Percentiles rank a stretch among this genome's conserved stretches.
Conservation (phyloP, 140 eudicot genomes). For the Senecio squalidus region DNA sequence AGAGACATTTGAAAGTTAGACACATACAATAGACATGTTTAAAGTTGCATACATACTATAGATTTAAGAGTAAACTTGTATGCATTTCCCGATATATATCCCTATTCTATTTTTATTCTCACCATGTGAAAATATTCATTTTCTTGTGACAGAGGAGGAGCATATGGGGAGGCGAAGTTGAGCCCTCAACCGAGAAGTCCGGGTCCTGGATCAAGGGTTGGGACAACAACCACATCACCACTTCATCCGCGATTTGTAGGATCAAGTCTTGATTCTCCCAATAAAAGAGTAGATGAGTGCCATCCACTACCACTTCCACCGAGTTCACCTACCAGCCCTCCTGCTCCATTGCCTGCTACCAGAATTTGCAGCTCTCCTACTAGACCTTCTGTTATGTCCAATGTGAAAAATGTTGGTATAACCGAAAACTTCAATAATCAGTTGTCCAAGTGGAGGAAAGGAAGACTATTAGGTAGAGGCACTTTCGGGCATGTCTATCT, state of each 20-base stretch:
- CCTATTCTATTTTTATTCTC: too few species aligned
- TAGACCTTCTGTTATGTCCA: constrained; percentile 24
- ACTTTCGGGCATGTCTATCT: constrained; percentile 94
- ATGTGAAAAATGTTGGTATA: constrained; percentile 7
- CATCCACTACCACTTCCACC: constrained; percentile 92
- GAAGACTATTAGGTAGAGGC: constrained; percentile 88
- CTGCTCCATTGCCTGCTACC: constrained; percentile 34
- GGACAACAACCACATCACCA: constrained; percentile 61
- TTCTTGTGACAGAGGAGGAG: constrained; percentile 45
- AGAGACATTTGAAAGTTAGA: too few species aligned
- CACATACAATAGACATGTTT: too few species aligned
- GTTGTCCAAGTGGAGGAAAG: constrained; percentile 67
- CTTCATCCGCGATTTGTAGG: constrained; percentile 63
- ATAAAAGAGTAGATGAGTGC: constrained; percentile 45
- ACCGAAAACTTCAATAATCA: constrained; percentile 25
- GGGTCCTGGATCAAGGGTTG: constrained; percentile 54
- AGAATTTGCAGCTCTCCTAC: constrained; percentile 29
- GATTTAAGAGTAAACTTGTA: too few species aligned
- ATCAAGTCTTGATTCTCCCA: constrained; percentile 53
- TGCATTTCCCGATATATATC: too few species aligned
- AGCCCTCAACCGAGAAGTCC: constrained; percentile 68
- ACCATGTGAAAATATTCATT: too few species aligned
- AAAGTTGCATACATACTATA: too few species aligned
- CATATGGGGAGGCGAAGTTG: constrained; percentile 31
- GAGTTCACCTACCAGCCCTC: constrained; percentile 68